These are phyloP conservation scores for Colletotrichum sp. DNA, from an alignment of 2,329 filamentous ascomycete genomes.

Conservation along the genomic window DNA sequence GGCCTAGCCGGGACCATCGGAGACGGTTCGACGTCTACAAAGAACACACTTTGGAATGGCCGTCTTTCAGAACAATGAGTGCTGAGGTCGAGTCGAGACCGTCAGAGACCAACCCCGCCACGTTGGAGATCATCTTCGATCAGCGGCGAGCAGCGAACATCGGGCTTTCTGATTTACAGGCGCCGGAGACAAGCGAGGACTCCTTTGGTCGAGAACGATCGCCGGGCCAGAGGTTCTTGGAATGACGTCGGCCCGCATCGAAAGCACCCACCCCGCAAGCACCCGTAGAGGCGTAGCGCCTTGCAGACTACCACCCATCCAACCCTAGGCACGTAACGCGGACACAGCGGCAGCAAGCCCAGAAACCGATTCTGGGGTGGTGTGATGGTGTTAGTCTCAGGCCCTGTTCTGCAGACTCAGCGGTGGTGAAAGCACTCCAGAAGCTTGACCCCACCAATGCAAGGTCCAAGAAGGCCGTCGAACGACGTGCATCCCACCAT, in stretches of 20 bases:
- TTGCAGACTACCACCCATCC: not conserved
- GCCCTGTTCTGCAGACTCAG: not conserved
- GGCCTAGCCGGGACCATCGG: not conserved
- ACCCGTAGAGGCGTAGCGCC: not conserved
- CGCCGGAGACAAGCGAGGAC: not conserved
- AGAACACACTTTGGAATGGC: slow-evolving; percentile 1
- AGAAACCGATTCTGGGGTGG: not conserved
- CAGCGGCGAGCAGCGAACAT: not conserved
- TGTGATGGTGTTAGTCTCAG: not conserved
- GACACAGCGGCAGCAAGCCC: not conserved
- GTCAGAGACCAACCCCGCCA: slow-evolving; percentile 1
- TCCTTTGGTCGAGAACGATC: not conserved
- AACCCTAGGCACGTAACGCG: not conserved
- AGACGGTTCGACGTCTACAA: not conserved
- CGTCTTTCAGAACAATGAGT: slow-evolving; percentile 11
- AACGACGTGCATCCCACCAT: slow-evolving; percentile 5
- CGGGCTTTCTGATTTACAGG: not conserved
- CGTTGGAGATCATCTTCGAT: slow-evolving; percentile 3
- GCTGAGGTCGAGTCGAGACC: not conserved
- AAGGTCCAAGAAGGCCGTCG: not conserved
- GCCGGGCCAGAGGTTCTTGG: not conserved
- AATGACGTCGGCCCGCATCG: slow-evolving; percentile 10
- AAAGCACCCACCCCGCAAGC: not conserved
- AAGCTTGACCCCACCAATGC: not conserved
- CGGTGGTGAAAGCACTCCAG: not conserved